Evolutionary conservation across 257 asterid species (phyloP), one percentile per base, ranked within the genome.

Genomic region (Coffea canephora): DNA sequence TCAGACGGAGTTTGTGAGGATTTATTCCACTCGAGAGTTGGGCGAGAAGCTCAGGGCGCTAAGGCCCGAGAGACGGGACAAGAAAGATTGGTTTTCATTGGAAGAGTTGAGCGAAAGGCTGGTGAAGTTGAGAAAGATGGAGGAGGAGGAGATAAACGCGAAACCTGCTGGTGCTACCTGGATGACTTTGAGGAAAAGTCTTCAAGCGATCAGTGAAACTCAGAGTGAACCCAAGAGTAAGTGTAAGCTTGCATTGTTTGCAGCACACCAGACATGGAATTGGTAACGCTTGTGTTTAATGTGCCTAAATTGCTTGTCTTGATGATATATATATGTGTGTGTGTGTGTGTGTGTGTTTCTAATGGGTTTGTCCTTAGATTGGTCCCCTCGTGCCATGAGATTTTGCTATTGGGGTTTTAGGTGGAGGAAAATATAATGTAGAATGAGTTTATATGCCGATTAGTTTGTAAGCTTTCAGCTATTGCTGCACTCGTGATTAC

Each of bases 61-160:
- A 87, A 89, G 98, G 85, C 96, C 98, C 2, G 88, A 84, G 86
- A 89, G 87, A 75, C 43, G 11, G 62, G 86, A 62, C 25, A 84
- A 89, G 78, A 90, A 92, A 80, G 85, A 84, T 61, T 86, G 91
- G 94, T 92, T 92, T 83, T 90, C 97, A 2, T 80, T 92, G 77
- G 84, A 83, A 74, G 98, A 94, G 85, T 82, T 94, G 86, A 91
- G 84, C 36, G 89, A 86, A 68, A 89, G 97, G 81, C 81, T 94
- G 48, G 81, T 36, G 46, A 88, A 83, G 82, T 16, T 93, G 84
- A 88, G 82, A 81, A 77, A 81, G 85, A 83, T 72, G 64, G 93
- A 88, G 71, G 57, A 75, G 74, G 52, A 82, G 65, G 88, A 81
- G 82, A 36, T 8, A 52, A 27, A 75, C 65, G 1, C 46, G 8